Conservation (phyloP, 345 rosid species). For the Gossypium rotundifolium region DNA sequence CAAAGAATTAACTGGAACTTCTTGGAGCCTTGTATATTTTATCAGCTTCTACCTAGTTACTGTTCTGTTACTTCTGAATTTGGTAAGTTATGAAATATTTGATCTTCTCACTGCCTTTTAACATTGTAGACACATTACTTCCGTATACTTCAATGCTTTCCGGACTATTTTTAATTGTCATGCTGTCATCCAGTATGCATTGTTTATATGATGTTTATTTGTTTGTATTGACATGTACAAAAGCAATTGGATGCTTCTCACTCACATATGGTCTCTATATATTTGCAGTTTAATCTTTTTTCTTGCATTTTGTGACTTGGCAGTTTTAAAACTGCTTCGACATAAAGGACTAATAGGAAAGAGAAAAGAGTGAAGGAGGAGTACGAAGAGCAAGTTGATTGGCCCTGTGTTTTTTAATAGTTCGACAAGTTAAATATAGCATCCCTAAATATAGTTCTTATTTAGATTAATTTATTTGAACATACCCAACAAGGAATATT, state of each 20-base stretch:
- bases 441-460: neutral
- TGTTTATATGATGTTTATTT: neutral
- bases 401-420: neutral
- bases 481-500: neutral
- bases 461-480: neutral
- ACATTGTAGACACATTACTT: neutral
- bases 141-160: neutral
- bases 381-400: neutral
- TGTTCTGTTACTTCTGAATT: constrained; percentile 71
- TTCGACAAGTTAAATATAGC: neutral
- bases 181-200: neutral
- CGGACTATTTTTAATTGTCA: neutral
- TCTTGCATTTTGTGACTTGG: neutral
- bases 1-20: constrained; percentile 67
- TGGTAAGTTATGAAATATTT: constrained; percentile 47
- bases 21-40: constrained; percentile 74
- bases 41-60: constrained; percentile 88
- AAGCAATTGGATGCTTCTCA: neutral
- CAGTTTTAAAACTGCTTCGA: neutral
- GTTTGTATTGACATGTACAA: neutral
- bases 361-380: neutral
- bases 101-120: neutral
- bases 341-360: neutral
- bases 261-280: neutral
- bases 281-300: neutral